phyloP scores from a whole-genome alignment of 257 asterid species.

The Fraxinus americana region DNA sequence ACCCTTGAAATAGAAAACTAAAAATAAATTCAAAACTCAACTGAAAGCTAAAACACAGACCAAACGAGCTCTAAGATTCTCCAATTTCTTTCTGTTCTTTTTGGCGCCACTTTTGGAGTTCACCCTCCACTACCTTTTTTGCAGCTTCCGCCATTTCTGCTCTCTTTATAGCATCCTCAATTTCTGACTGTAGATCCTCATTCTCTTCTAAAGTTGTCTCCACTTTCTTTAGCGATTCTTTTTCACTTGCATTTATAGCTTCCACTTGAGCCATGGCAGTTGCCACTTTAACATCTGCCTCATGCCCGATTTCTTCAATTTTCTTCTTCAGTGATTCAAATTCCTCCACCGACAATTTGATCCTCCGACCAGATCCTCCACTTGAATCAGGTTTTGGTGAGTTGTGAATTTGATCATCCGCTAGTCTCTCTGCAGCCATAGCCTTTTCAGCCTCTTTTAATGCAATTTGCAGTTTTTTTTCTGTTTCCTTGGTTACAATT shows the following conservation, averaged over 20 bases:
- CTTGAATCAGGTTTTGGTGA: constrained; percentile 24
- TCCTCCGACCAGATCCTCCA: constrained; percentile 31
- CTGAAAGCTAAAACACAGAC: no score
- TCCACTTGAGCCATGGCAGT: constrained; percentile 54
- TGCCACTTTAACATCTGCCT: constrained; percentile 60
- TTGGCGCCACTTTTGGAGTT: constrained; percentile 58
- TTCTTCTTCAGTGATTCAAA: constrained; percentile 45
- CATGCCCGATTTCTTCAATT: constrained; percentile 36
- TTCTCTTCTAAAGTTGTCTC: constrained; percentile 47
- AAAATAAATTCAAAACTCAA: no score
- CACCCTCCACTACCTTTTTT: constrained; percentile 49
- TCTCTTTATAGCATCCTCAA: constrained; percentile 52
- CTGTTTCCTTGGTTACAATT: constrained; percentile 43
- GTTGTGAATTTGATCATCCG: constrained; percentile 43
- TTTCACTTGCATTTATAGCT: constrained; percentile 43
- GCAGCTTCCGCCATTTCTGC: constrained; percentile 80
- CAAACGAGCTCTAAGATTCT: constrained; percentile 19
- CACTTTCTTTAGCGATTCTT: constrained; percentile 34
- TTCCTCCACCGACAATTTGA: constrained; percentile 50
- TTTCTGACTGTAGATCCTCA: constrained; percentile 49
- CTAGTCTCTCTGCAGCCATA: constrained; percentile 53
- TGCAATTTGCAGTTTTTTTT: constrained; percentile 50
- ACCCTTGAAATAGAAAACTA: no score
- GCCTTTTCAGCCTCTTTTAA: constrained; percentile 54
- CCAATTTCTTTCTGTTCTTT: constrained; percentile 36